phyloP scores from a whole-genome alignment of 805 yeast species.

The Ogataea philodendri region DNA sequence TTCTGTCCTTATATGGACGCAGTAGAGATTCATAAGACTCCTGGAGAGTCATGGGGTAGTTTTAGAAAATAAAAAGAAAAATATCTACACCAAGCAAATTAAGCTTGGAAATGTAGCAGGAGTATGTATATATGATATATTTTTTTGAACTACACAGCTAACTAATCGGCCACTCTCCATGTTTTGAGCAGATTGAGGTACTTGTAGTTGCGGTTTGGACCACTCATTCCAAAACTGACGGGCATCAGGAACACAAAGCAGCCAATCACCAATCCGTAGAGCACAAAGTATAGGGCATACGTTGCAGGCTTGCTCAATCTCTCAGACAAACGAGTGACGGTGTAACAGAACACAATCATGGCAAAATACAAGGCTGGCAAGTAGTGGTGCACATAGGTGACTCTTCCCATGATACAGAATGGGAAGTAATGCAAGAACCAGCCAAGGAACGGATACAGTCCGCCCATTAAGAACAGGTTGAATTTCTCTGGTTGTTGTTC shows the following conservation, averaged over 20 bases:
- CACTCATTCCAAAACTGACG: slow-evolving; percentile 78
- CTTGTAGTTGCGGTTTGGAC: slow-evolving; percentile 45
- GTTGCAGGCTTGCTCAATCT: slow-evolving; percentile 16
- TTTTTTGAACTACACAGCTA: too few relatives aligned
- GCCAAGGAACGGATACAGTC: slow-evolving; percentile 81
- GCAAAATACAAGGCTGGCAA: slow-evolving; percentile 95
- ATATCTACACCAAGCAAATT: too few relatives aligned
- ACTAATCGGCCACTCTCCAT: slow-evolving; percentile 45
- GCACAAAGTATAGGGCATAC: slow-evolving; percentile 38
- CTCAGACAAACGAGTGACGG: slow-evolving; percentile 41
- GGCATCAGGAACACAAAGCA: slow-evolving; percentile 62
- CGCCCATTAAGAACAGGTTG: slow-evolving; percentile 52
- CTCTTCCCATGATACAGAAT: slow-evolving; percentile 91
- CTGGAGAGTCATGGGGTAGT: slow-evolving; percentile 22
- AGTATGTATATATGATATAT: too few relatives aligned
- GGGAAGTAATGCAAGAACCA: slow-evolving; percentile 91
- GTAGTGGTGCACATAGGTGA: slow-evolving; percentile 94
- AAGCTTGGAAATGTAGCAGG: too few relatives aligned
- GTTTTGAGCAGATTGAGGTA: slow-evolving; percentile 53
- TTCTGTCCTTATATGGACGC: slow-evolving; percentile 34
- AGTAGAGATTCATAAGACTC: slow-evolving; percentile 26
- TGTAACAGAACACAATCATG: slow-evolving; percentile 67
- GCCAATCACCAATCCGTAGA: slow-evolving; percentile 53
- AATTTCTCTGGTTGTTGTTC: slow-evolving; percentile 20
- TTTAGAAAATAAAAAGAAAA: slow-evolving; percentile 1